These are phyloP conservation scores for Boletus coccyginus DNA, from an alignment of 768 basidiomycete genomes.

Conservation along the genomic window DNA sequence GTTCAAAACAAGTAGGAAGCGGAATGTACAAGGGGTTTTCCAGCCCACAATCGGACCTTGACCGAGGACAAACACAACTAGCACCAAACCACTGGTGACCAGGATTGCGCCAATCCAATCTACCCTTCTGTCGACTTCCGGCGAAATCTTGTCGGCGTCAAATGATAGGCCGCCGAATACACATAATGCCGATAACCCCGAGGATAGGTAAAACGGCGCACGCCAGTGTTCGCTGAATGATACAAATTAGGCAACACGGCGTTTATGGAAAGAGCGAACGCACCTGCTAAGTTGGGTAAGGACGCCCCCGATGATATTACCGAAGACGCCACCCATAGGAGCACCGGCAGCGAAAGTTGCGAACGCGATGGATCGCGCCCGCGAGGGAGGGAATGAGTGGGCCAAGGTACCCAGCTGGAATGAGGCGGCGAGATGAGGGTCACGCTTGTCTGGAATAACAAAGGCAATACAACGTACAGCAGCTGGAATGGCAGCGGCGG, in stretches of 20 bases:
- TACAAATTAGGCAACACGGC: not conserved
- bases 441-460: not conserved
- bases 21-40: conserved; percentile 50
- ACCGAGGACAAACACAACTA: conserved; percentile 72
- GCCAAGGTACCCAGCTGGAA: conserved; percentile 78
- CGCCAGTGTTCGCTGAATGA: conserved; percentile 54
- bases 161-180: conserved; percentile 57
- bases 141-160: conserved; percentile 48
- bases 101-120: conserved; percentile 79
- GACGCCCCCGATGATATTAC: conserved; percentile 67
- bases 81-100: conserved; percentile 60
- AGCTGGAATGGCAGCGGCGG: conserved; percentile 72
- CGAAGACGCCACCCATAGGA: conserved; percentile 74
- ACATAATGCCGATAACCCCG: conserved; percentile 54
- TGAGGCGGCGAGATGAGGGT: not conserved
- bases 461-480: conserved; percentile 42
- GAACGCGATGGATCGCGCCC: conserved; percentile 71
- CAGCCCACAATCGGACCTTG: conserved; percentile 67
- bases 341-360: conserved; percentile 84
- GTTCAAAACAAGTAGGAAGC: not conserved
- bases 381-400: conserved; percentile 66
- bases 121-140: conserved; percentile 45
- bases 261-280: conserved; percentile 3
- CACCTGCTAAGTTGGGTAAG: conserved; percentile 53
- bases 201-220: conserved; percentile 56